A percentile compares a stretch with the other conserved stretches of the same genome.
These are phyloP conservation scores for Suhomyces vadensis DNA, from an alignment of 805 yeast genomes.

Conservation along the genomic window DNA sequence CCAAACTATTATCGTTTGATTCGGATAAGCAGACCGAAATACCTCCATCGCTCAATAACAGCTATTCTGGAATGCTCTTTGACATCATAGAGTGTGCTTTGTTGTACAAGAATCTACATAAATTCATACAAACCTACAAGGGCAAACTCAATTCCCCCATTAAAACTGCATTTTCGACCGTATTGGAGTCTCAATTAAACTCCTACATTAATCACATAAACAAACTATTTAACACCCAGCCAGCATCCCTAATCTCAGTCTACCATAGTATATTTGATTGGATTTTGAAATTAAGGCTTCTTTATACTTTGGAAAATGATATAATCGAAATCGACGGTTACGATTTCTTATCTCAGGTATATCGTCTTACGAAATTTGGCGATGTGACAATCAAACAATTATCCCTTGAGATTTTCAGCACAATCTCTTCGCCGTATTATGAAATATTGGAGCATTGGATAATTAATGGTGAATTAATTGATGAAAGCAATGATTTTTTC, in stretches of 20 bases:
- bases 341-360: slow-evolving; percentile 55
- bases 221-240: slow-evolving; percentile 27
- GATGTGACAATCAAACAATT: slow-evolving; percentile 52
- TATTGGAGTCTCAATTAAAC: slow-evolving; percentile 41
- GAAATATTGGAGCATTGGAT: slow-evolving; percentile 68
- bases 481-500: slow-evolving; percentile 64
- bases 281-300: slow-evolving; percentile 57
- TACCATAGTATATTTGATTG: slow-evolving; percentile 49
- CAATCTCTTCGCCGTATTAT: slow-evolving; percentile 58
- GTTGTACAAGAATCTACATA: slow-evolving; percentile 51
- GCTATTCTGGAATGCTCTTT: slow-evolving; percentile 57
- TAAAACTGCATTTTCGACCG: slow-evolving; percentile 59
- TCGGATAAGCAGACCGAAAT: slow-evolving; percentile 36
- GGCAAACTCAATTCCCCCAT: slow-evolving; percentile 48
- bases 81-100: slow-evolving; percentile 71
- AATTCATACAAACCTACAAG: slow-evolving; percentile 26
- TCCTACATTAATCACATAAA: slow-evolving; percentile 40
- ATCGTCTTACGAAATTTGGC: slow-evolving; percentile 58
- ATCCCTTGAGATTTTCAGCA: slow-evolving; percentile 45
- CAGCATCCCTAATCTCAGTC: slow-evolving; percentile 34
- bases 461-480: slow-evolving; percentile 59
- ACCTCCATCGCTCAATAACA: slow-evolving; percentile 55
- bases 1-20: slow-evolving; percentile 51
- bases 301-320: slow-evolving; percentile 44
- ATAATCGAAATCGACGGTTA: slow-evolving; percentile 42